Conservation (phyloP, 2,329 filamentous ascomycete genomes). For the Colletotrichum gloeosporioides region DNA sequence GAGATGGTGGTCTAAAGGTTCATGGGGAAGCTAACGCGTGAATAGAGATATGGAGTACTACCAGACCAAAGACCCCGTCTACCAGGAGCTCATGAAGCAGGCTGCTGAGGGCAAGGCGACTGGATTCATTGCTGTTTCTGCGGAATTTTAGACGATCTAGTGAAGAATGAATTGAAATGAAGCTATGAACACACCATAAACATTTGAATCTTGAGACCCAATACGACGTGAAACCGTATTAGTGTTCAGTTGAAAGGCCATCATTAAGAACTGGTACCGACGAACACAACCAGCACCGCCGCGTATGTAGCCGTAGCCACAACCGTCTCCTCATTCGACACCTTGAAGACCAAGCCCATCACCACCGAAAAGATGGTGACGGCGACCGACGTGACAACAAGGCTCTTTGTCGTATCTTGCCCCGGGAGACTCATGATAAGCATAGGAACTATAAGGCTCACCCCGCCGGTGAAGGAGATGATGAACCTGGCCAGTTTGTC, state of each 20-base stretch:
- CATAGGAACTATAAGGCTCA: not conserved
- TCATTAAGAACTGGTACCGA: not conserved
- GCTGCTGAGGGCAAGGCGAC: conserved; percentile 17
- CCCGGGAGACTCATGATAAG: not conserved
- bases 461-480: not conserved
- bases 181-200: not conserved
- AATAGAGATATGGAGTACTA: conserved; percentile 18
- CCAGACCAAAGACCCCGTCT: conserved; percentile 15
- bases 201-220: not conserved
- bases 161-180: not conserved
- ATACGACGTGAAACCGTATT: rapidly evolving
- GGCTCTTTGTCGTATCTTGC: not conserved
- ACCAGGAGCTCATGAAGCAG: conserved; percentile 17
- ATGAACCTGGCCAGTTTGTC: not conserved
- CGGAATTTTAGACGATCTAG: not conserved
- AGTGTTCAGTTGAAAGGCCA: not conserved
- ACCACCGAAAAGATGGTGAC: not conserved
- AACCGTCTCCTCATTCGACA: not conserved
- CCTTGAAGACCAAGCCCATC: not conserved
- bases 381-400: not conserved
- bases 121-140: conserved; percentile 6
- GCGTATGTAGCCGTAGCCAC: not conserved
- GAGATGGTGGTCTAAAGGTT: not conserved
- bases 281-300: not conserved
- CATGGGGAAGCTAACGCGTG: not conserved